Conservation (phyloP, 1,139 yeast species). For the Saccharomyces hybrid region DNA sequence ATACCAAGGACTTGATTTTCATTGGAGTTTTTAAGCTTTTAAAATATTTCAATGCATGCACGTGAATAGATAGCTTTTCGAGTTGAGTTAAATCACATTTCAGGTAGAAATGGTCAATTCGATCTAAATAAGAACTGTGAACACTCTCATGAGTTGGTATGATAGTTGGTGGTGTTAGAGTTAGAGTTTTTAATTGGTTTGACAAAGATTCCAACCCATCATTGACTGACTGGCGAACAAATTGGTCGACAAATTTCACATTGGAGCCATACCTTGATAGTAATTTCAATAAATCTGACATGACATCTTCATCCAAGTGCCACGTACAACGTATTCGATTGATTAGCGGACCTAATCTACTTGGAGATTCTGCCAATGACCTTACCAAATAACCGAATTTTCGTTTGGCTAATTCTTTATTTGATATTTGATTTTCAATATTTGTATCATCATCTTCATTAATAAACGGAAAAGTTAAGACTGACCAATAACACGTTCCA, state of each 20-base stretch:
- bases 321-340: constrained; percentile 27
- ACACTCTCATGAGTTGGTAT: constrained; percentile 17
- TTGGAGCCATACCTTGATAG: constrained; percentile 15
- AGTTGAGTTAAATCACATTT: constrained; percentile 17
- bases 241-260: constrained; percentile 24
- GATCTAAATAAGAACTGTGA: constrained; percentile 12
- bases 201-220: constrained; percentile 13
- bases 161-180: constrained; percentile 22
- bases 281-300: constrained; percentile 15
- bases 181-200: constrained; percentile 17
- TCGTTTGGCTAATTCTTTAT: constrained; percentile 7
- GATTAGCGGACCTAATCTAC: constrained; percentile 17
- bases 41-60: constrained; percentile 23
- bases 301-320: constrained; percentile 21
- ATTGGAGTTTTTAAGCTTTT: constrained; percentile 15
- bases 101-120: constrained; percentile 11
- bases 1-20: constrained; percentile 17
- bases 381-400: constrained; percentile 20
- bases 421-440: background rate
- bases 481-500: constrained; percentile 25
- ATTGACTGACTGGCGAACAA: constrained; percentile 18
- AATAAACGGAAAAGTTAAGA: constrained; percentile 13
- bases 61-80: constrained; percentile 21
- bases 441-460: constrained; percentile 3
- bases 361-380: constrained; percentile 17